phyloP scores from a whole-genome alignment of 441 rosid species.

The Corymbia calophylla region DNA sequence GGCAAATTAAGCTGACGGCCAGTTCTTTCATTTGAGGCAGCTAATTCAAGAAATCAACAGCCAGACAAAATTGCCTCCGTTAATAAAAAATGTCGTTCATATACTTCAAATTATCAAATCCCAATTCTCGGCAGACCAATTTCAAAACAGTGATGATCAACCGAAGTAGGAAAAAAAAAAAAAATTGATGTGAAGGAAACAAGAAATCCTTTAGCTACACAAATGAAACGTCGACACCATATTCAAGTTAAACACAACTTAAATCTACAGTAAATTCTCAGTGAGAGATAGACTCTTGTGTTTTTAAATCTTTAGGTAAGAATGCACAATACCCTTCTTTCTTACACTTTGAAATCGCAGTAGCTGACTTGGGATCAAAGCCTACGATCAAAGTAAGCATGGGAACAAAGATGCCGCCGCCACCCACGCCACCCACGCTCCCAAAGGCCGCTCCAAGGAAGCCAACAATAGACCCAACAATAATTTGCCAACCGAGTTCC shows the following conservation, averaged over 20 bases:
- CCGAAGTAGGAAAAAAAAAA: neutral
- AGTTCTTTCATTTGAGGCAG: neutral
- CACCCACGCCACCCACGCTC: slow-evolving; percentile 38
- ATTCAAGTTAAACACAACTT: neutral
- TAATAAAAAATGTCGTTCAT: neutral
- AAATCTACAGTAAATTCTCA: too few relatives aligned
- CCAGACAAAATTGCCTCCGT: neutral
- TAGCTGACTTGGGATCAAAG: slow-evolving; percentile 28
- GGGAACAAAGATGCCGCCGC: slow-evolving; percentile 38
- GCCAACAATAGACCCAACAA: slow-evolving; percentile 24
- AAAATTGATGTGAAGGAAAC: too few relatives aligned
- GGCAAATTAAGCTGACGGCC: neutral
- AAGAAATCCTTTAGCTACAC: neutral
- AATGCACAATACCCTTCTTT: neutral
- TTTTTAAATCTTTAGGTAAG: neutral
- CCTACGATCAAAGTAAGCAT: slow-evolving; percentile 35
- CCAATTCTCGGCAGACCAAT: too few relatives aligned
- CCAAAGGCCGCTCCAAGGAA: slow-evolving; percentile 42
- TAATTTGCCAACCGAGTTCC: slow-evolving; percentile 30
- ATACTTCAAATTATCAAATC: neutral
- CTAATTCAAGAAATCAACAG: neutral
- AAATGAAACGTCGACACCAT: neutral
- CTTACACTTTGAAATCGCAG: slow-evolving; percentile 38
- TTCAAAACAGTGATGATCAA: too few relatives aligned
- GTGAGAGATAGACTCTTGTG: neutral